phyloP scores from a whole-genome alignment of 257 asterid genomes.

The Parsonsia alboflavescens region DNA sequence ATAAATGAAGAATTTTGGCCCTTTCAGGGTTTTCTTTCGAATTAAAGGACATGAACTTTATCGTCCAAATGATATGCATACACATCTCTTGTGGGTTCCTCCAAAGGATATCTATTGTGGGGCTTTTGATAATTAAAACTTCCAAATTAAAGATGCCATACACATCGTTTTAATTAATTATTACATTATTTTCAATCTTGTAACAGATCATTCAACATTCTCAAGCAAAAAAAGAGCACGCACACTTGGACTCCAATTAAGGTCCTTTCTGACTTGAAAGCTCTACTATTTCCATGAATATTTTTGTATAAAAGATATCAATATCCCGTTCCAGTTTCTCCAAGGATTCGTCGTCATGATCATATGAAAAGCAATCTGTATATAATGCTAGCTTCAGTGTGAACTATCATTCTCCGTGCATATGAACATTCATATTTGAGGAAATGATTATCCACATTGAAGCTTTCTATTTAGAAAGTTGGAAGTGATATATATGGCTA shows the following conservation, averaged over 20 bases:
- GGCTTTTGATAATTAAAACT: not conserved
- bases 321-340: not conserved
- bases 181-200: not conserved
- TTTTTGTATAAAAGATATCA: not conserved
- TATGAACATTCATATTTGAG: not conserved
- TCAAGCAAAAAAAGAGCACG: not conserved
- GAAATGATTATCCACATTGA: not conserved
- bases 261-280: not conserved
- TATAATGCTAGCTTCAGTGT: not conserved
- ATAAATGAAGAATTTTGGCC: not conserved
- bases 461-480: not conserved
- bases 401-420: not conserved
- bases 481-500: not conserved
- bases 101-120: conserved; percentile 1
- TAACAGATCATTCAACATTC: not conserved
- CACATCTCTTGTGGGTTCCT: conserved; percentile 4
- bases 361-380: not conserved
- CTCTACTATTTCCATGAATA: not conserved
- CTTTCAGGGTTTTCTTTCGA: not conserved
- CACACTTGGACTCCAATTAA: not conserved
- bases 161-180: no score
- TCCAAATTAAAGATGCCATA: not conserved
- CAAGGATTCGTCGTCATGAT: not conserved
- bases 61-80: not conserved
- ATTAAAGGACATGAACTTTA: not conserved